Evolutionary conservation across 495 filamentous ascomycete species (phyloP), one percentile per base, ranked within the genome.

Genomic region (Penicillium paradoxum): DNA sequence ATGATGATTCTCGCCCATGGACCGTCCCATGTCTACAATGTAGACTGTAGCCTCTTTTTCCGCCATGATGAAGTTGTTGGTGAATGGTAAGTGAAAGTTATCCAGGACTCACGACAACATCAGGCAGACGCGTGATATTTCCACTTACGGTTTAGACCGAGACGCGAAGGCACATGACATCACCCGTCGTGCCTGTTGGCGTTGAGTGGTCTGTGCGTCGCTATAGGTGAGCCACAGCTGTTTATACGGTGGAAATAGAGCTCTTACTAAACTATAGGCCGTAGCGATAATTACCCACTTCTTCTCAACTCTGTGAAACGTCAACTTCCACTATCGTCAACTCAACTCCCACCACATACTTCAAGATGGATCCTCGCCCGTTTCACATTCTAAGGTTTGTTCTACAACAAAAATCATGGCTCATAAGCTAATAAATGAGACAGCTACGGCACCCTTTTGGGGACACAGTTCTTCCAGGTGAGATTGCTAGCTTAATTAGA

Each of bases 21-120:
- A 89, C 55, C 68, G 71, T 44, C 89, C 91, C 21, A 95, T 76
- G 68, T 97, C 92, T 43, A 99, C 68, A 59, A 97, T 83, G 69
- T 95, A 99, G 14, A 97, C 83, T 5, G 89, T 91, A 11, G 90
- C 89, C 71, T 96, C 89, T 68, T 99, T 99, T 43, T 89, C 86
- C 27, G 93, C 88, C 93, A 98, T 98, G 45, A 39, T 59, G 41
- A 56, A 36, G 41, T 18, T 58, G 49, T 29, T 37, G 38, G 13
- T 15, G 21, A 34, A 42, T 51, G 27, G 49, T 19, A 44, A 37
- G 52, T 39, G 18, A 47, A 42, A 19, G 24, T 45, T 33, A 44
- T 19, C 37, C 22, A 24, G n/a, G 13, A 13, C 48, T 32, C 19
- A 60, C 49, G 58, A 49, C 56, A 49, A 46, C 53, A 21, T 52